A percentile compares a stretch with the other conserved stretches of the same genome.
Evolutionary conservation across 2,329 filamentous ascomycete species (phyloP).

Genomic region (Diaporthe sp.): DNA sequence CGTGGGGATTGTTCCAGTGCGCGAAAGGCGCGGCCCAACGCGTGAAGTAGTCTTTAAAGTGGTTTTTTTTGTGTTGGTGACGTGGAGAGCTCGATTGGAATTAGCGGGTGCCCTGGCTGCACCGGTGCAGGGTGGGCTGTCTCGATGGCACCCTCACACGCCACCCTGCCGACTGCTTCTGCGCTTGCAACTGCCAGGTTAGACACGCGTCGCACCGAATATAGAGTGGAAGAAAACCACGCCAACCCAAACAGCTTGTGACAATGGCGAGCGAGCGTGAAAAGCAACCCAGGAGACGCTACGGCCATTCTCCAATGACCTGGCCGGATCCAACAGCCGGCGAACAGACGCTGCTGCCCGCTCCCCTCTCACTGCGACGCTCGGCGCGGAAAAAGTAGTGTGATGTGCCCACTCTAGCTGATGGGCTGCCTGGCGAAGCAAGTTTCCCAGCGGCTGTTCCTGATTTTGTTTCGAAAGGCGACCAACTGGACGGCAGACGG

Average conservation of each 20-base stretch:
- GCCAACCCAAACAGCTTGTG: conserved; percentile 3
- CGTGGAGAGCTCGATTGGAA: conserved; percentile 5
- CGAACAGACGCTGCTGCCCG: conserved; percentile 19
- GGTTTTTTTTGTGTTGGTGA: background rate
- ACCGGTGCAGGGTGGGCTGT: background rate
- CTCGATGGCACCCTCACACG: background rate
- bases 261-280: background rate
- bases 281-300: background rate
- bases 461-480: conserved; percentile 21
- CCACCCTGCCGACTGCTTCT: background rate
- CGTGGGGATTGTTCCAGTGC: background rate
- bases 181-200: background rate
- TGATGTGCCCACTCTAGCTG: conserved; percentile 1
- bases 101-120: background rate
- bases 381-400: conserved; percentile 16
- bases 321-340: conserved; percentile 8
- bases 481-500: conserved; percentile 22
- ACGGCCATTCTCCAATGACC: conserved; percentile 13
- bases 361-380: conserved; percentile 18
- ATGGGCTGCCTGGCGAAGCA: background rate
- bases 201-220: background rate
- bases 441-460: background rate
- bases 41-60: conserved; percentile 21
- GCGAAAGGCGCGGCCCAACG: background rate
- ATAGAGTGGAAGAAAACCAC: background rate